phyloP scores from a whole-genome alignment of 495 filamentous ascomycete species.

The Penicillium simplicissimum region DNA sequence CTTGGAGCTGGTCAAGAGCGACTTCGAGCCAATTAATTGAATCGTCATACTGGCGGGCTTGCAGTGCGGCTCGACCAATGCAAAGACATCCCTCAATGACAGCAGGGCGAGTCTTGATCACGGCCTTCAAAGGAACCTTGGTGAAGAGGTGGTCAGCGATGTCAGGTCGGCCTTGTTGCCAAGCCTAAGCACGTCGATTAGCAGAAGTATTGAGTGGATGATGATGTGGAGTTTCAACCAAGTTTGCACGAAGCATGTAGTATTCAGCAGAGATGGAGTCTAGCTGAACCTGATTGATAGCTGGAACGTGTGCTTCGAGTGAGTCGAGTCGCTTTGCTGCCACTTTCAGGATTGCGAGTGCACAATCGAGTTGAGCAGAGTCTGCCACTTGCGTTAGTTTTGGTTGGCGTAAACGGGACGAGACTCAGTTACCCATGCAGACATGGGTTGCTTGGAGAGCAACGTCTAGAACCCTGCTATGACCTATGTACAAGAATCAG shows the following conservation, averaged over 20 bases:
- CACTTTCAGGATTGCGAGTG: slow-evolving; percentile 59
- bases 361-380: slow-evolving; percentile 54
- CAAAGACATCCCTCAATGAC: slow-evolving; percentile 72
- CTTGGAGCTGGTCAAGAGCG: slow-evolving; percentile 59
- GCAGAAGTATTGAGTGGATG: not conserved
- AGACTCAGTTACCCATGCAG: not conserved
- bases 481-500: slow-evolving; percentile 30
- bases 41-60: slow-evolving; percentile 49
- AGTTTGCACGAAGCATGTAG: slow-evolving; percentile 63
- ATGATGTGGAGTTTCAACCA: slow-evolving; percentile 53
- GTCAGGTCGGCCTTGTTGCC: slow-evolving; percentile 67
- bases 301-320: slow-evolving; percentile 42
- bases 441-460: slow-evolving; percentile 60
- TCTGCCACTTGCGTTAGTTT: slow-evolving; percentile 39
- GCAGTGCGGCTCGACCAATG: slow-evolving; percentile 64
- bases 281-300: slow-evolving; percentile 17
- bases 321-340: slow-evolving; percentile 63
- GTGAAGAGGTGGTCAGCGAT: slow-evolving; percentile 77
- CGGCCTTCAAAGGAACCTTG: slow-evolving; percentile 48
- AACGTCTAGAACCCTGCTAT: slow-evolving; percentile 61
- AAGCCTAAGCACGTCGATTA: slow-evolving; percentile 53
- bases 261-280: slow-evolving; percentile 52
- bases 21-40: slow-evolving; percentile 76
- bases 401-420: too few relatives aligned
- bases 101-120: slow-evolving; percentile 46